A percentile compares a stretch with the other conserved stretches of the same genome.
Conservation (phyloP, 257 asterid species). For the Solanum sitiens region DNA sequence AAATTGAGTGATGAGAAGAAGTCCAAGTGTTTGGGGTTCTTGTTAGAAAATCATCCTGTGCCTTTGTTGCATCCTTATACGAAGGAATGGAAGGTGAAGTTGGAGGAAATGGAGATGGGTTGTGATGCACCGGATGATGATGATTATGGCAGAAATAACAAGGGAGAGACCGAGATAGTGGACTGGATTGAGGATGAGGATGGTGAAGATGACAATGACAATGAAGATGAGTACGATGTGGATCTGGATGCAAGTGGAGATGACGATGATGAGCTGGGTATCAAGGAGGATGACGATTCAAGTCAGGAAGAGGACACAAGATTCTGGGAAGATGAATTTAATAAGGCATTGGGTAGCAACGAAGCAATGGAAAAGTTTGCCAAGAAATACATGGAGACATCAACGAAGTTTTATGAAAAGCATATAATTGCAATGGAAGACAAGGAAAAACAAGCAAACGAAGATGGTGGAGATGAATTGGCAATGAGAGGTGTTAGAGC, state of each 20-base stretch:
- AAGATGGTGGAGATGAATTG: constrained; percentile 50
- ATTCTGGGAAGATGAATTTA: constrained; percentile 83
- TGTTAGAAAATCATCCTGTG: constrained; percentile 67
- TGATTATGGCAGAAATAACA: constrained; percentile 3
- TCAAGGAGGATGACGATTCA: constrained; percentile 35
- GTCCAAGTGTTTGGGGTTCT: constrained; percentile 64
- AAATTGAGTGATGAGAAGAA: constrained; percentile 73
- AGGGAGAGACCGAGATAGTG: constrained; percentile 34
- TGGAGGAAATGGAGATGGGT: constrained; percentile 97
- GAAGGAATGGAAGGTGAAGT: constrained; percentile 82
- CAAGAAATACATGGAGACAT: constrained; percentile 30
- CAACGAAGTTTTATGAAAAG: constrained; percentile 30
- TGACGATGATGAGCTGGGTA: constrained; percentile 51
- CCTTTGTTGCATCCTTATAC: constrained; percentile 76
- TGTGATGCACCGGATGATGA: constrained; percentile 92
- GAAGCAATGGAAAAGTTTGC: constrained; percentile 83
- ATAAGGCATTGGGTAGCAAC: constrained; percentile 64
- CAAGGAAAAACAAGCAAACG: not conserved
- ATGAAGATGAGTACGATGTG: constrained; percentile 16
- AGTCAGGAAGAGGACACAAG: constrained; percentile 43
- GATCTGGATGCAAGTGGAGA: constrained; percentile 28
- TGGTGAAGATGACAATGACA: constrained; percentile 22
- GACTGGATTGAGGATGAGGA: constrained; percentile 80
- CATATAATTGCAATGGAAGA: constrained; percentile 20
- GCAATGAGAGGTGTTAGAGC: constrained; percentile 61